Conservation (phyloP, 2,329 filamentous ascomycete species). For the Pyrenophora tritici-repentis region DNA sequence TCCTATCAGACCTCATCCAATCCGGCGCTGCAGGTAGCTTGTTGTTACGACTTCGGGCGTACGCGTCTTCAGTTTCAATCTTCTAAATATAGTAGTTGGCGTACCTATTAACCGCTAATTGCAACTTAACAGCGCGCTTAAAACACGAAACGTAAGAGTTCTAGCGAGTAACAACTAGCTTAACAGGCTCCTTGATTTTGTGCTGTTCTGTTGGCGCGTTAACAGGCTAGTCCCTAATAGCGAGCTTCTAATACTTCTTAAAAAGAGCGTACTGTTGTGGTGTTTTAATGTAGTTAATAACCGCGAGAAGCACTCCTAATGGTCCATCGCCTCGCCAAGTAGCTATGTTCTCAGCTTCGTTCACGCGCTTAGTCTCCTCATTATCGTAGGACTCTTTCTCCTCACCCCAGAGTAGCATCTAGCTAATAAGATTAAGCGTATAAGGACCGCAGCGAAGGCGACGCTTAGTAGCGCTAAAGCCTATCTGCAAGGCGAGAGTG, state of each 20-base stretch:
- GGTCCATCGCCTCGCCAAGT: slow-evolving; percentile 3
- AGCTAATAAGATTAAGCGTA: slow-evolving; percentile 4
- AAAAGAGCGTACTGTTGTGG: slow-evolving; percentile 7
- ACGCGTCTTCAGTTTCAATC: too few relatives aligned
- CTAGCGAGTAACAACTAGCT: slow-evolving; percentile 2
- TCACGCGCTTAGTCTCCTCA: background rate
- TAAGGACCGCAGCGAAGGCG: slow-evolving; percentile 7
- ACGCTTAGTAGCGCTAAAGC: background rate
- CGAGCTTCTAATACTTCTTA: background rate
- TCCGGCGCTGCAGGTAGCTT: background rate
- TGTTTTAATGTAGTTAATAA: slow-evolving; percentile 13
- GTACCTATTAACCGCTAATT: slow-evolving; percentile 1
- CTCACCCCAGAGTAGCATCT: slow-evolving; percentile 1
- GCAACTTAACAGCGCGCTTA: slow-evolving; percentile 1
- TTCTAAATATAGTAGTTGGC: too few relatives aligned
- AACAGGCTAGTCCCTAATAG: too few relatives aligned
- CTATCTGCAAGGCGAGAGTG: slow-evolving; percentile 1
- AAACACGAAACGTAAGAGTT: background rate
- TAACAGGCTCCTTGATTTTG: background rate
- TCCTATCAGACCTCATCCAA: background rate
- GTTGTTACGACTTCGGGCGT: background rate
- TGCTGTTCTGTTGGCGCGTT: too few relatives aligned
- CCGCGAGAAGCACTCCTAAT: slow-evolving; percentile 5
- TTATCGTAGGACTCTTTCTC: slow-evolving; percentile 2
- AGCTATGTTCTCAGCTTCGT: background rate